These are phyloP conservation scores for Psilocybe mexicana DNA, from an alignment of 1,284 basidiomycete species.

Conservation along the genomic window DNA sequence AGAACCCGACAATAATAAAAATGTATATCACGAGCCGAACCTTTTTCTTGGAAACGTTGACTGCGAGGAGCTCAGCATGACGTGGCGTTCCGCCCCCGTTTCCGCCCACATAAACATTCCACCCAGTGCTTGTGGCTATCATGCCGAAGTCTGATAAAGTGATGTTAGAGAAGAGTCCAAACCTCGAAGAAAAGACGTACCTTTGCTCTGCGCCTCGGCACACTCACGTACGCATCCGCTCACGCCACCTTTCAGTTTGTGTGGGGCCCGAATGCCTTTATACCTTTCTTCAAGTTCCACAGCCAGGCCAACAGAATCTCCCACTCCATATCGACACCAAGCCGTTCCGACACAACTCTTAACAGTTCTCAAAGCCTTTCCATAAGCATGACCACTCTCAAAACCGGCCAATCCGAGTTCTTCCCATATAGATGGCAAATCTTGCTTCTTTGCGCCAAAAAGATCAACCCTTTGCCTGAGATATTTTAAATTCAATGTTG, in stretches of 20 bases:
- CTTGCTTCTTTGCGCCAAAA: constrained; percentile 75
- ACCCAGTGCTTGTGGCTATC: constrained; percentile 78
- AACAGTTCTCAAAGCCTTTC: constrained; percentile 47
- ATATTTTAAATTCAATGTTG: constrained; percentile 24
- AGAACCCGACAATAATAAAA: not conserved
- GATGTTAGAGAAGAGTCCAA: constrained; percentile 24
- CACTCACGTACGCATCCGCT: constrained; percentile 76
- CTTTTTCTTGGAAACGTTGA: constrained; percentile 58
- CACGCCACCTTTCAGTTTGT: constrained; percentile 82
- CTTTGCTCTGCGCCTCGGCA: constrained; percentile 65
- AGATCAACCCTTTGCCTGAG: constrained; percentile 65
- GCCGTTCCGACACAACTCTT: constrained; percentile 45
- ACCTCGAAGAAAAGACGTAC: not conserved
- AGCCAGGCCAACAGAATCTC: constrained; percentile 76
- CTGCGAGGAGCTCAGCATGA: constrained; percentile 38
- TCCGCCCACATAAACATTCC: constrained; percentile 77
- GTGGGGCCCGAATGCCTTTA: constrained; percentile 70
- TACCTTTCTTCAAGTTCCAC: constrained; percentile 76
- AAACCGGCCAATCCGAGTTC: constrained; percentile 68
- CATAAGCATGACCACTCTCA: constrained; percentile 79
- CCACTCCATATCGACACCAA: constrained; percentile 77
- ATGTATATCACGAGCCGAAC: constrained; percentile 32
- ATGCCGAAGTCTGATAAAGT: constrained; percentile 65
- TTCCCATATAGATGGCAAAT: constrained; percentile 79
- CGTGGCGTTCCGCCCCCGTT: constrained; percentile 73